Conservation (phyloP, 345 rosid species). For the Gossypium rotundifolium region DNA sequence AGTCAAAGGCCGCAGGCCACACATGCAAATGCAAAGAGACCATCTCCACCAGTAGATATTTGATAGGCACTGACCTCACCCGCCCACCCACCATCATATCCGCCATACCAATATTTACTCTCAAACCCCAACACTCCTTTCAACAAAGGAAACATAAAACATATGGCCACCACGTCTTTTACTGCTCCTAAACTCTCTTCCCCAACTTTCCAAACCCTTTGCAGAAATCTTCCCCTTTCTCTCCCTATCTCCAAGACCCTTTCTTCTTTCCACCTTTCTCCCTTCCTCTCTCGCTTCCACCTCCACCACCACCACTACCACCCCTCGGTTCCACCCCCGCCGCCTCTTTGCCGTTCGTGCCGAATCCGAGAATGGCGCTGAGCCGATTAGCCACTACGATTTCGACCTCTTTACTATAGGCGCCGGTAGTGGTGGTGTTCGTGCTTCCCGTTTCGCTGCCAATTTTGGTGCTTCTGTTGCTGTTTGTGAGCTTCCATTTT, state of each 20-base stretch:
- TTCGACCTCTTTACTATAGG: slow-evolving; percentile 95
- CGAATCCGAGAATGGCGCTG: slow-evolving; percentile 54
- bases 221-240: slow-evolving; percentile 31
- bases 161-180: slow-evolving; percentile 37
- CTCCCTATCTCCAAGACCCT: slow-evolving; percentile 33
- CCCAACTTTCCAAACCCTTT: slow-evolving; percentile 41
- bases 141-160: not conserved
- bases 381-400: slow-evolving; percentile 51
- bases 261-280: slow-evolving; percentile 19
- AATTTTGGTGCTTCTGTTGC: slow-evolving; percentile 87
- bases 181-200: slow-evolving; percentile 63
- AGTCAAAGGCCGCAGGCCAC: not conserved
- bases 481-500: slow-evolving; percentile 90
- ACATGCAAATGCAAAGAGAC: not conserved
- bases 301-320: slow-evolving; percentile 3
- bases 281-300: slow-evolving; percentile 20
- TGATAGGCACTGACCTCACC: not conserved
- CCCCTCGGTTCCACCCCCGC: slow-evolving; percentile 16
- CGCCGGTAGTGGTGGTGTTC: slow-evolving; percentile 96
- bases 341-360: slow-evolving; percentile 46
- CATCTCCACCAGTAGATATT: not conserved
- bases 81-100: not conserved
- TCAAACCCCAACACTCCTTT: not conserved
- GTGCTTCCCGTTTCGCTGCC: slow-evolving; percentile 88
- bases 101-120: not conserved